Conservation (phyloP, 2,329 filamentous ascomycete genomes). For the Escovopsis sp. region DNA sequence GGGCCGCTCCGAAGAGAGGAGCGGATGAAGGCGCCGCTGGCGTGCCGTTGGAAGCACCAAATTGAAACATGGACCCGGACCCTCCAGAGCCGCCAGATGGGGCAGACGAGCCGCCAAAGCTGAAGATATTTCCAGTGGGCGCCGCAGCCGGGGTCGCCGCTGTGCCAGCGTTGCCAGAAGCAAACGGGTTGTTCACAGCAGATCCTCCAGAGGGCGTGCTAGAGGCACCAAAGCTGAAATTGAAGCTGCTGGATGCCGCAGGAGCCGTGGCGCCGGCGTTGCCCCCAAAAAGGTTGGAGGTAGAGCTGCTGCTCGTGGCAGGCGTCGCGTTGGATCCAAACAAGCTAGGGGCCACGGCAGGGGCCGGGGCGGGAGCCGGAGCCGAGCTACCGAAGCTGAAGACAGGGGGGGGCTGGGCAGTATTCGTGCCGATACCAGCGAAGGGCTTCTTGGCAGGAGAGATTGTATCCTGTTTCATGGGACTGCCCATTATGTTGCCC, state of each 20-base stretch:
- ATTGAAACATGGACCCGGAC: constrained; percentile 20
- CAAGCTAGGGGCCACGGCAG: constrained; percentile 21
- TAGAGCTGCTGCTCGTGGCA: constrained; percentile 20
- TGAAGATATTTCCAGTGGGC: constrained; percentile 20
- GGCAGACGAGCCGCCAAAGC: constrained; percentile 20
- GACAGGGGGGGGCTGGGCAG: constrained; percentile 13
- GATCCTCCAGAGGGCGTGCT: constrained; percentile 11
- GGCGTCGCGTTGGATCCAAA: constrained; percentile 19
- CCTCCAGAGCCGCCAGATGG: constrained; percentile 11
- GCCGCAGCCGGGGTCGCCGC: constrained; percentile 7
- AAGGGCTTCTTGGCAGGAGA: constrained; percentile 24
- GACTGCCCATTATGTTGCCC: constrained; percentile 25
- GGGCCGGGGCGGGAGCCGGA: constrained; percentile 16
- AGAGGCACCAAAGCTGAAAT: constrained; percentile 15
- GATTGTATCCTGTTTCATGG: constrained; percentile 28
- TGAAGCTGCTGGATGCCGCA: constrained; percentile 15
- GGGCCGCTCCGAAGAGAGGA: constrained; percentile 18
- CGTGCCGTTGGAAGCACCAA: constrained; percentile 18
- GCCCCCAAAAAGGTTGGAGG: constrained; percentile 8
- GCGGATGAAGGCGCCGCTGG: constrained; percentile 11
- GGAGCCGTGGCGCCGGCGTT: constrained; percentile 13
- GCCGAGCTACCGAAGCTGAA: constrained; percentile 21
- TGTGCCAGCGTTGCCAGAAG: constrained; percentile 13
- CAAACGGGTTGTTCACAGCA: constrained; percentile 27
- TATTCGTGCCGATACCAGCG: constrained; percentile 11